These are phyloP conservation scores for Silene conica DNA, from an alignment of 148 eudicot genomes.

Conservation along the genomic window DNA sequence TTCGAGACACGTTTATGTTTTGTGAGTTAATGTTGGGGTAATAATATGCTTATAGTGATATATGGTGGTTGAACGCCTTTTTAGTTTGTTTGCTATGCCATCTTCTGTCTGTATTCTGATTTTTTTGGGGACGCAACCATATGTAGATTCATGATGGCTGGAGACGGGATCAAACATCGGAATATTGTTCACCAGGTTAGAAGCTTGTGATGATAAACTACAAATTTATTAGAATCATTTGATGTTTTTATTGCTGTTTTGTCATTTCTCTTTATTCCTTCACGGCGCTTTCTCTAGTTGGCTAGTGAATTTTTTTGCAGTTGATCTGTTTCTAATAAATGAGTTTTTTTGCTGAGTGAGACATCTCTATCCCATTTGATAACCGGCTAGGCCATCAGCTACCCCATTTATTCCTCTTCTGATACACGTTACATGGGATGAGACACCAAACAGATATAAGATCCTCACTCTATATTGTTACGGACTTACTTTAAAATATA, in stretches of 20 bases:
- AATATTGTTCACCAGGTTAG: conserved; percentile 65
- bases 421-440: neutral
- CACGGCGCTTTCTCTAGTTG: neutral
- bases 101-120: conserved; percentile 1
- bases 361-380: neutral
- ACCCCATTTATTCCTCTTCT: neutral
- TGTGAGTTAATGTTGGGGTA: neutral
- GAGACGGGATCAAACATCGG: conserved; percentile 82
- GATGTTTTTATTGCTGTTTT: neutral
- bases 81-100: neutral
- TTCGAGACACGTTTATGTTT: neutral
- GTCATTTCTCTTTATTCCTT: neutral
- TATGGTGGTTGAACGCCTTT: neutral
- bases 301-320: neutral
- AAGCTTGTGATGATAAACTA: neutral
- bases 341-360: neutral
- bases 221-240: neutral
- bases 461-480: neutral
- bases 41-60: neutral
- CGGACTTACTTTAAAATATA: no score
- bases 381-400: neutral
- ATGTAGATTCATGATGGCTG: conserved; percentile 84
- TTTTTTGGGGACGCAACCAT: conserved; percentile 9
- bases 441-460: neutral
- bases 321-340: no score